Conservation (phyloP, 768 basidiomycete species). For the Neoboletus magnificus region DNA sequence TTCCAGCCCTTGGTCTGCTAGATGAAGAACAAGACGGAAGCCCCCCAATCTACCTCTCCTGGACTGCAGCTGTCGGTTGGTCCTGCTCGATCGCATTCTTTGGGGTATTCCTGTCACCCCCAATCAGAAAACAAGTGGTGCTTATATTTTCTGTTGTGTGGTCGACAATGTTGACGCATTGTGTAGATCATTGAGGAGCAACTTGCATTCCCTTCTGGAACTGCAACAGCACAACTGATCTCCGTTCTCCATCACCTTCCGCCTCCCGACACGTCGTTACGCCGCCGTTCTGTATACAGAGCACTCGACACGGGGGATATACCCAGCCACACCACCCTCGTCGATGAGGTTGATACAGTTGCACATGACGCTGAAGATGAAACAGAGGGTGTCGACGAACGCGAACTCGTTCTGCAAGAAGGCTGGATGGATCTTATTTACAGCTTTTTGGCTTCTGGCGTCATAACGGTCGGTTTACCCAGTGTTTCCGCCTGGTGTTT, state of each 20-base stretch:
- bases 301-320: conserved; percentile 33
- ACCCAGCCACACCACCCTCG: conserved; percentile 13
- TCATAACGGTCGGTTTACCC: conserved; percentile 62
- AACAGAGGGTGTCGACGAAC: conserved; percentile 32
- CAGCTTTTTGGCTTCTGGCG: conserved; percentile 75
- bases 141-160: conserved; percentile 24
- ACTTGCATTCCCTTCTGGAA: conserved; percentile 91
- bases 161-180: conserved; percentile 2
- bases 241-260: conserved; percentile 82
- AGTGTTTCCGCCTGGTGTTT: not conserved
- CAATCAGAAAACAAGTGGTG: conserved; percentile 91
- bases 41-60: conserved; percentile 70
- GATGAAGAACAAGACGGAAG: conserved; percentile 71
- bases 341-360: conserved; percentile 1
- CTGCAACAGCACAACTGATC: conserved; percentile 93
- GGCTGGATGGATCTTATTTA: conserved; percentile 77
- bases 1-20: conserved; percentile 86
- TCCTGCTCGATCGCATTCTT: conserved; percentile 92
- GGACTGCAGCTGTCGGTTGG: conserved; percentile 76
- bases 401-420: conserved; percentile 52
- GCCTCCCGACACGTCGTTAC: conserved; percentile 56
- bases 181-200: conserved; percentile 88
- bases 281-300: conserved; percentile 56
- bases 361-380: conserved; percentile 27
- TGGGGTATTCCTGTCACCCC: conserved; percentile 97